Evolutionary conservation across 306 rosid genomes (phyloP), one percentile per base, ranked within the genome.

Genomic region (Prunus davidiana): DNA sequence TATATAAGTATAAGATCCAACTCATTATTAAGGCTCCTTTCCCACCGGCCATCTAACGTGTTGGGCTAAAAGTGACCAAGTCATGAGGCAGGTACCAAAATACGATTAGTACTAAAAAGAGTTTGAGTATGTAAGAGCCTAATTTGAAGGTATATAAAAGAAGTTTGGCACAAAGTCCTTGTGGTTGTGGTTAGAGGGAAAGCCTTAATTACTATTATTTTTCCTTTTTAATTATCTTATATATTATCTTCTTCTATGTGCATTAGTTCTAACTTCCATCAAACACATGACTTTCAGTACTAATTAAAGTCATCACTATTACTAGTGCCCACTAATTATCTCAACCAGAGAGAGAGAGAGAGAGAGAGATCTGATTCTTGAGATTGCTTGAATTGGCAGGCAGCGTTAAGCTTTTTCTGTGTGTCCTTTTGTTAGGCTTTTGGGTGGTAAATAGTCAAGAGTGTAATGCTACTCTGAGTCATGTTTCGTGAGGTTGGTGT

Each of bases 121-220:
- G n/a, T 67, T 0, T 71, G 55, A 15, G 64, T 52, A 28, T 22
- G 50, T 34, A 71, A 71, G 64, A 54, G 50, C 64, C 32, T 54
- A 19, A 71, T 11, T 54, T 12, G 2, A 71, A 55, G 64, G 41
- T 52, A 57, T 52, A 57, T 12, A 8, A 32, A 32, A 32, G 38
- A 38, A 52, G 64, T 54, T 69, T 32, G 49, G 75, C 32, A 71
- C 24, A 19, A 30, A 51, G 63, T 71, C 75, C 75, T 71, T 54
- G 75, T 50, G 41, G 57, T 50, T 25, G 22, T 14, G 62, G 46
- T 50, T 50, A 61, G 2, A 61, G 34, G 30, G 38, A 25, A 25
- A 25, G 9, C 38, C 25, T 49, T 49, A 14, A 3, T 49, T 12
- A 49, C 22, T 57, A 20, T 57, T 22, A 12, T 57, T 27, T 27